Conservation (phyloP, 495 filamentous ascomycete genomes). For the Viridothelium virens region DNA sequence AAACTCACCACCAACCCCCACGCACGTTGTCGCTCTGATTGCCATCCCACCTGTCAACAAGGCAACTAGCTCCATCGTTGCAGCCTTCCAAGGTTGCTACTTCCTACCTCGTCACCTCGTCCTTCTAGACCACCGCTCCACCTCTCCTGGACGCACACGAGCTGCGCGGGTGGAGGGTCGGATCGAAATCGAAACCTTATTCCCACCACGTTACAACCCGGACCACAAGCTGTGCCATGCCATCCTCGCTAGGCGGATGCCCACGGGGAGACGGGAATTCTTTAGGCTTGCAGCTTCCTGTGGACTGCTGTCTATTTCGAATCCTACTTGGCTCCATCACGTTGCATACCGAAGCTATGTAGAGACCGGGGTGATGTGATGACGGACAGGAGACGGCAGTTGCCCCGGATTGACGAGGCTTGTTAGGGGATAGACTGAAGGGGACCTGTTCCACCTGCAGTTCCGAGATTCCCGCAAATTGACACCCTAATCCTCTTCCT, state of each 20-base stretch:
- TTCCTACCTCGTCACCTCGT: not conserved
- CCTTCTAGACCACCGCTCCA: not conserved
- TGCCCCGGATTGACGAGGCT: not conserved
- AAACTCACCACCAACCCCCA: not conserved
- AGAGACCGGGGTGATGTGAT: not conserved
- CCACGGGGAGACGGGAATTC: not conserved
- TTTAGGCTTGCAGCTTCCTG: conserved; percentile 1
- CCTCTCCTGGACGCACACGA: not conserved
- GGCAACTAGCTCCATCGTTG: not conserved
- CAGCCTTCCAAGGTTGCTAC: not conserved
- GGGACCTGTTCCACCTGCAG: not conserved
- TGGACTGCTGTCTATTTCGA: not conserved
- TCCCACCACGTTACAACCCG: not conserved
- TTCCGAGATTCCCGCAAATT: not conserved
- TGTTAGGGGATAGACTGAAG: too few species aligned
- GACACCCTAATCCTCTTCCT: too few species aligned
- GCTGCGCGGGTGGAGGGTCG: not conserved
- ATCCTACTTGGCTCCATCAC: not conserved
- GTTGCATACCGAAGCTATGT: not conserved
- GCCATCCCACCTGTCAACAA: not conserved
- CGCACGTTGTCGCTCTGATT: not conserved
- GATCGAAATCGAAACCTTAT: conserved; percentile 6
- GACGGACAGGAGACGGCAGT: conserved; percentile 1
- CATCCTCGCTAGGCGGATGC: not conserved
- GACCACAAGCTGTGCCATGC: conserved; percentile 4